These are phyloP conservation scores for Torrubiellomyces zombiae DNA, from an alignment of 2,329 filamentous ascomycete species.

Conservation along the genomic window DNA sequence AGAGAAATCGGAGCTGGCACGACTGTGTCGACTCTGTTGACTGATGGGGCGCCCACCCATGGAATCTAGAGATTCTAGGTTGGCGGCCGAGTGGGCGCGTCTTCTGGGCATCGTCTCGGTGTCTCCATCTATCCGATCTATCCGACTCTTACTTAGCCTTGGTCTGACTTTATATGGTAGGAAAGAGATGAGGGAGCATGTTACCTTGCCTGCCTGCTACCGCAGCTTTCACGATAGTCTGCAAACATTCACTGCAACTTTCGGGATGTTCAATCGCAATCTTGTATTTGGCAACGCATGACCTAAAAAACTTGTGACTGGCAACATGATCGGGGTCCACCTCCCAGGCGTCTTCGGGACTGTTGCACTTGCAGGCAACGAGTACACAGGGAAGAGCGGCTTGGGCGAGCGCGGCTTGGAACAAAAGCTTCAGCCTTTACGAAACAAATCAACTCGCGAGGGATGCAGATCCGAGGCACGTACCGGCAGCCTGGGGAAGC, in stretches of 20 bases:
- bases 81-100: constrained; percentile 44
- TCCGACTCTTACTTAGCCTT: neutral
- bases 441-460: too few species aligned
- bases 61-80: constrained; percentile 39
- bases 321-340: constrained; percentile 52
- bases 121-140: constrained; percentile 19
- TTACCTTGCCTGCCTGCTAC: constrained; percentile 53
- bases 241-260: constrained; percentile 59
- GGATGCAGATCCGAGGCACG: too few species aligned
- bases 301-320: constrained; percentile 45
- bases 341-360: constrained; percentile 50
- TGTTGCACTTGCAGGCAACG: constrained; percentile 82
- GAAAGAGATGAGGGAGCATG: constrained; percentile 13
- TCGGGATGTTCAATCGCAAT: constrained; percentile 55
- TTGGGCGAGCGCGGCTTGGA: constrained; percentile 53
- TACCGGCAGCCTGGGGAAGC: constrained; percentile 64
- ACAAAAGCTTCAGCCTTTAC: too few species aligned
- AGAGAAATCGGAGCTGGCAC: constrained; percentile 56
- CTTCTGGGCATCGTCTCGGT: constrained; percentile 29
- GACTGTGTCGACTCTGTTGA: constrained; percentile 48
- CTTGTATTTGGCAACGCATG: constrained; percentile 56
- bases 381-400: constrained; percentile 61
- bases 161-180: constrained; percentile 1
- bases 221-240: constrained; percentile 56
- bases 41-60: constrained; percentile 35